Evolutionary conservation across 2,329 filamentous ascomycete genomes (phyloP), one percentile per base, ranked within the genome.

Genomic region (Alternaria triticimaculans): DNA sequence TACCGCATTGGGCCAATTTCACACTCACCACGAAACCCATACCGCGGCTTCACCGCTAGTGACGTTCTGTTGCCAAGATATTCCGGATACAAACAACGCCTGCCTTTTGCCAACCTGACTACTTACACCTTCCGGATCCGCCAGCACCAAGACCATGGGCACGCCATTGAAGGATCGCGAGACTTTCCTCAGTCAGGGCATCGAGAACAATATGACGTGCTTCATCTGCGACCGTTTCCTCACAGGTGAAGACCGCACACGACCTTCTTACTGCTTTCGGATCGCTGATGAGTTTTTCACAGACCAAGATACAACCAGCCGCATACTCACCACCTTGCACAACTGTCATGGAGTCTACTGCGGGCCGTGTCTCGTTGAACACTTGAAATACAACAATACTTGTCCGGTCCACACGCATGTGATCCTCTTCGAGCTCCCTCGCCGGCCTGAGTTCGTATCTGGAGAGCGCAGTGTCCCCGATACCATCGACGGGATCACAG

Each of bases 281-380:
- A 44, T 12, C 20, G 18, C 41, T 44, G 9, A 25, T 23, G 21
- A 23, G 5, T 23, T 23, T 23, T 23, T 5, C 21, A 4, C 21
- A 23, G 21, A 23, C 3, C 21, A 23, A 23, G 21, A 44, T 5
- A 11, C 26, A 28, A 4, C 8, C 25, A 9, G 25, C 25, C 25
- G 25, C 25, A 25, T 25, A 25, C 7, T 9, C 7, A 9, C 25
- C 25, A 10, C 2, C 8, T 26, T 26, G 9, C 25, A 26, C 3
- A 10, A 10, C 7, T 25, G 44, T 15, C 14, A 15, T 1, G 44
- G 12, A 6, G 2, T 23, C 12, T 46, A 46, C 3, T 23, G 20
- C 44, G 7, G 4, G 1, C 1, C 3, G 0, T 46, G 44, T 46
- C 44, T 46, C 0, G 1, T 3, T 23, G 0, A 2, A 0, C 12